These are phyloP conservation scores for Lippia alba DNA, from an alignment of 305 asterid genomes.

Conservation along the genomic window DNA sequence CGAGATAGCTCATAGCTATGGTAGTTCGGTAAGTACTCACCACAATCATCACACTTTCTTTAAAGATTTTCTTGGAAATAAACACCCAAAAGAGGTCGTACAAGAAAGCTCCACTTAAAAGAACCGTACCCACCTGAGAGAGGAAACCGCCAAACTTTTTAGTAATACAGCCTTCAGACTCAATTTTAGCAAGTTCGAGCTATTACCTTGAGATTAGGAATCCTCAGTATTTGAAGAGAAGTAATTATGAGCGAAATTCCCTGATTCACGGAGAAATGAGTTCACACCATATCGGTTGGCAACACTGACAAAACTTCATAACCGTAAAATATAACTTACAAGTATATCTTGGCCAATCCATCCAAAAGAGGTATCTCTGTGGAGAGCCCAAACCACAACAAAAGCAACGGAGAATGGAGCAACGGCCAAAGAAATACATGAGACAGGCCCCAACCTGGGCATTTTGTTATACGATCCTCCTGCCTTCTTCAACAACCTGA, in stretches of 20 bases:
- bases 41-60: slow-evolving; percentile 97
- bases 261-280: slow-evolving; percentile 44
- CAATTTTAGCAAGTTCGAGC: slow-evolving; percentile 22
- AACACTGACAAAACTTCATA: neutral
- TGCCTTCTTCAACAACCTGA: slow-evolving; percentile 73
- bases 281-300: slow-evolving; percentile 9
- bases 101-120: slow-evolving; percentile 85
- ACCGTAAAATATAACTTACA: slow-evolving; percentile 45
- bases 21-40: slow-evolving; percentile 47
- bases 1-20: neutral
- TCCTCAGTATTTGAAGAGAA: slow-evolving; percentile 77
- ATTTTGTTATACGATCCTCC: slow-evolving; percentile 62
- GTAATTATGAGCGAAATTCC: slow-evolving; percentile 82
- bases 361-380: slow-evolving; percentile 59
- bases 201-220: slow-evolving; percentile 86
- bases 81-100: slow-evolving; percentile 98
- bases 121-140: slow-evolving; percentile 87
- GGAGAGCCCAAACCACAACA: slow-evolving; percentile 76
- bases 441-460: slow-evolving; percentile 70
- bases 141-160: neutral
- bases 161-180: slow-evolving; percentile 9
- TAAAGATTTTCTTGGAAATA: slow-evolving; percentile 76
- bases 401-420: slow-evolving; percentile 76
- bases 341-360: slow-evolving; percentile 92
- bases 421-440: slow-evolving; percentile 73